These are phyloP conservation scores for Neofusicoccum laricinum DNA, from an alignment of 2,329 filamentous ascomycete species.

Conservation along the genomic window DNA sequence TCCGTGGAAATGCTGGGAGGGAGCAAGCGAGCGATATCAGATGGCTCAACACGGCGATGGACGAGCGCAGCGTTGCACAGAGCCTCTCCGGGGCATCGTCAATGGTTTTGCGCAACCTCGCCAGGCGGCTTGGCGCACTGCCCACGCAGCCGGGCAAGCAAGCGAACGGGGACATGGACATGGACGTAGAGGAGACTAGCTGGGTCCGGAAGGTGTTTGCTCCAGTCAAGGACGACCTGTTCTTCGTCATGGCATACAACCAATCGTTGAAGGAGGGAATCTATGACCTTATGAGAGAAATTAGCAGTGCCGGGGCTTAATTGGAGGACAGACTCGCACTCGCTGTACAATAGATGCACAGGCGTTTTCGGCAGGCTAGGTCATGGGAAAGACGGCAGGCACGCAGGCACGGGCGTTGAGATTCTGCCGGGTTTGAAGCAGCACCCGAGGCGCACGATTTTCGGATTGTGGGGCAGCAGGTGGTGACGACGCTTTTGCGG, in stretches of 20 bases:
- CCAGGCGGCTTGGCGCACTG: slow-evolving; percentile 42
- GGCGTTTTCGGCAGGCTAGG: not conserved
- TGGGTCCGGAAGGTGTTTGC: slow-evolving; percentile 70
- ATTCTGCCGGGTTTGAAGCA: not conserved
- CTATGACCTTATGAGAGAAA: slow-evolving; percentile 32
- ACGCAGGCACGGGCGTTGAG: slow-evolving; percentile 2
- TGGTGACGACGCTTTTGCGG: not conserved
- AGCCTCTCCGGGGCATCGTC: slow-evolving; percentile 77
- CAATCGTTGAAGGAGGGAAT: slow-evolving; percentile 39
- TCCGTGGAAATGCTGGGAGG: slow-evolving; percentile 21
- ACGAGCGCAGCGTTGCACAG: slow-evolving; percentile 59
- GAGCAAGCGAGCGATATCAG: slow-evolving; percentile 26
- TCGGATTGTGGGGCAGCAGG: not conserved
- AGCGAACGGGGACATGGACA: slow-evolving; percentile 50
- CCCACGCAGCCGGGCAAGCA: not conserved
- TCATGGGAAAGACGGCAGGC: not conserved
- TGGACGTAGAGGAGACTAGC: slow-evolving; percentile 47
- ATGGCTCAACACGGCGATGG: slow-evolving; percentile 47
- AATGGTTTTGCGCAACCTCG: slow-evolving; percentile 75
- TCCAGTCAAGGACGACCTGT: slow-evolving; percentile 62
- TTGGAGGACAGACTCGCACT: not conserved
- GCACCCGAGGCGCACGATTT: not conserved
- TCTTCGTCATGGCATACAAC: slow-evolving; percentile 70
- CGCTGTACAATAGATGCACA: slow-evolving; percentile 14
- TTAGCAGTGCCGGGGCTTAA: slow-evolving; percentile 8